Evolutionary conservation across 176 grass and related monocot species (phyloP).

Genomic region (Hsuehochloa calcarea): DNA sequence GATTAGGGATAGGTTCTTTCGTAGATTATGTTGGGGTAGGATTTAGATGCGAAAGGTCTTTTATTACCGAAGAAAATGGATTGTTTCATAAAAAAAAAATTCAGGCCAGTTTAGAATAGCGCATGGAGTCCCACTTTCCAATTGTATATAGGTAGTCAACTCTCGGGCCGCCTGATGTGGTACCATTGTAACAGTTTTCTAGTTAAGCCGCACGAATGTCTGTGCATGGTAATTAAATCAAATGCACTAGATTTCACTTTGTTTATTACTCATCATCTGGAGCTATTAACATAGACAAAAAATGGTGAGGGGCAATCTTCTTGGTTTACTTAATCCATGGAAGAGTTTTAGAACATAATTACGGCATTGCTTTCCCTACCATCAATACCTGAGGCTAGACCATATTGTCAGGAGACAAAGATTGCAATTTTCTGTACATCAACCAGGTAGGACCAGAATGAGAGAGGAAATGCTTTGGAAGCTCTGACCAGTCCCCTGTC

Average conservation of each 20-base stretch:
- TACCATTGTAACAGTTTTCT: neutral
- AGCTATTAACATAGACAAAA: neutral
- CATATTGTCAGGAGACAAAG: neutral
- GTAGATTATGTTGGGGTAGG: too few relatives aligned
- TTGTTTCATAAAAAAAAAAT: too few relatives aligned
- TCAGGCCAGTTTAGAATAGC: too few relatives aligned
- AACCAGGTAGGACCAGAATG: neutral
- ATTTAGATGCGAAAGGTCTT: too few relatives aligned
- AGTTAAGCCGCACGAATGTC: neutral
- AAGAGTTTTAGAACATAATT: neutral
- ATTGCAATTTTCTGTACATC: neutral
- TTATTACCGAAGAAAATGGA: too few relatives aligned
- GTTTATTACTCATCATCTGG: neutral
- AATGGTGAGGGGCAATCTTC: neutral
- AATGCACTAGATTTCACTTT: constrained; percentile 7
- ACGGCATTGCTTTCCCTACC: neutral
- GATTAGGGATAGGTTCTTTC: neutral
- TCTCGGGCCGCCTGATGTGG: neutral
- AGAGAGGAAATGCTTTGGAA: neutral
- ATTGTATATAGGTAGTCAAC: neutral
- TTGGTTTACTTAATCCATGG: neutral
- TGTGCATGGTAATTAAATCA: neutral
- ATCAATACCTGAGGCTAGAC: neutral
- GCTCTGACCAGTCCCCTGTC: constrained; percentile 14
- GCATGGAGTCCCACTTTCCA: neutral